phyloP scores from a whole-genome alignment of 2,329 filamentous ascomycete genomes.

The Plenodomus tracheiphilus region DNA sequence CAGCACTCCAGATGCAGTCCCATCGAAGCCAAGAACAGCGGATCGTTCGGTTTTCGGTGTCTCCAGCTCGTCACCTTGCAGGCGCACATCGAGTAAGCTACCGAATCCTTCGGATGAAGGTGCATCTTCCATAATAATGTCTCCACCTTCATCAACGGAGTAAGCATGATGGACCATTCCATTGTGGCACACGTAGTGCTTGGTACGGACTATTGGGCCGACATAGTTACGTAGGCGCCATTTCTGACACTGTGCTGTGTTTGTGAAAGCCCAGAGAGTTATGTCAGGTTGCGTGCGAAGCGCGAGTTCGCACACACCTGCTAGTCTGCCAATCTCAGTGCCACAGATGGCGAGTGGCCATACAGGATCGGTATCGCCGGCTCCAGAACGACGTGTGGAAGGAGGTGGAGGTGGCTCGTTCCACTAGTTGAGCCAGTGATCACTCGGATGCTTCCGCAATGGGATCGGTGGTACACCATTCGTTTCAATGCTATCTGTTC shows the following conservation, averaged over 20 bases:
- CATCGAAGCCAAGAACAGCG: slow-evolving; percentile 23
- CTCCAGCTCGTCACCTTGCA: slow-evolving; percentile 3
- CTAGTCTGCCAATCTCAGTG: slow-evolving; percentile 52
- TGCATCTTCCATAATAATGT: slow-evolving; percentile 17
- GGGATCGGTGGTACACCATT: slow-evolving; percentile 17
- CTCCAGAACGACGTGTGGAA: background rate
- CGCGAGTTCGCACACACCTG: slow-evolving; percentile 55
- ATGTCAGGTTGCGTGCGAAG: slow-evolving; percentile 52
- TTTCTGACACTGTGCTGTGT: slow-evolving; percentile 49
- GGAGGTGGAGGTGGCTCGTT: slow-evolving; percentile 12
- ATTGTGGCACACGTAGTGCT: slow-evolving; percentile 24
- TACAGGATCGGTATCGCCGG: slow-evolving; percentile 13
- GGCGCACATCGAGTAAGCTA: background rate
- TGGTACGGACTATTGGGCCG: slow-evolving; percentile 5
- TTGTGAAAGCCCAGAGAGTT: slow-evolving; percentile 57
- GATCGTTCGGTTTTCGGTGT: slow-evolving; percentile 2
- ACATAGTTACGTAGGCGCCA: slow-evolving; percentile 50
- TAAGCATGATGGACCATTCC: slow-evolving; percentile 28
- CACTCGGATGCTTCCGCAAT: slow-evolving; percentile 8
- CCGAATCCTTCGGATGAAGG: background rate
- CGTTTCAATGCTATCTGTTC: slow-evolving; percentile 22
- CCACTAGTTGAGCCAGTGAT: slow-evolving; percentile 41
- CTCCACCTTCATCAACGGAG: slow-evolving; percentile 9
- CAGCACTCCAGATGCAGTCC: slow-evolving; percentile 15
- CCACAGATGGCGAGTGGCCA: slow-evolving; percentile 58